Evolutionary conservation across 208 protist species (phyloP), one percentile per base, ranked within the genome.

Genomic region (Trypanosomatidae sp.): DNA sequence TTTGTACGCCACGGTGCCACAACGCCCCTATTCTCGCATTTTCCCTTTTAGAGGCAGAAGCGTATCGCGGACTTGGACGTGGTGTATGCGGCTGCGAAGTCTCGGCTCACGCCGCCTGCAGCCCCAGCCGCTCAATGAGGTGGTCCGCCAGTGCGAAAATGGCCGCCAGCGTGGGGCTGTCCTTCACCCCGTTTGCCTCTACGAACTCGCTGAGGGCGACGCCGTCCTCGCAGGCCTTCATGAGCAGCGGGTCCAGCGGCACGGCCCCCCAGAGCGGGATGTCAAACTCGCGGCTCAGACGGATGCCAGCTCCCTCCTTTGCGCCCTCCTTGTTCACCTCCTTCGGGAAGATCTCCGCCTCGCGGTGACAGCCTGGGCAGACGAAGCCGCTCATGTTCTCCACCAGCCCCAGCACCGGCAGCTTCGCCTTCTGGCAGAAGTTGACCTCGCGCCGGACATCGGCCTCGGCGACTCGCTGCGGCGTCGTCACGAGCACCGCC

Each of bases 371-470:
- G 71, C 96, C 90, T 33, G 97, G 97, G 86, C 98, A 99, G 53
- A 98, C 88, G 69, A 98, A 99, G 22, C 97, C 98, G 73, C 88
- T 97, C 99, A 99, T 99, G 89, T 99, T 99, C 80, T 99, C 99
- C 22, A 99, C 97, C 28, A 99, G 91, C 44, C 99, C 99, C 44
- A 99, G 83, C 19, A 99, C 84, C 0, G 78, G 85, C 7, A 99
- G 56, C 62, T 95, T 93, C n/a, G 98, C 92, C 79, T 99, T 99
- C 33, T 94, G 81, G 87, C 99, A 99, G 83, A 99, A 99, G 75
- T 96, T 98, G 64, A 99, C 82, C 83, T 99, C 99, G 28, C 93
- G 83, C 50, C 98, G 82, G 13, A 99, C 99, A 76, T 99, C 99
- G 1, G 95, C 89, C 65, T 99, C 88, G 17, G 99, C 87, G 0